Evolutionary conservation across 441 rosid genomes (phyloP).

Genomic region (Populus hybrid): DNA sequence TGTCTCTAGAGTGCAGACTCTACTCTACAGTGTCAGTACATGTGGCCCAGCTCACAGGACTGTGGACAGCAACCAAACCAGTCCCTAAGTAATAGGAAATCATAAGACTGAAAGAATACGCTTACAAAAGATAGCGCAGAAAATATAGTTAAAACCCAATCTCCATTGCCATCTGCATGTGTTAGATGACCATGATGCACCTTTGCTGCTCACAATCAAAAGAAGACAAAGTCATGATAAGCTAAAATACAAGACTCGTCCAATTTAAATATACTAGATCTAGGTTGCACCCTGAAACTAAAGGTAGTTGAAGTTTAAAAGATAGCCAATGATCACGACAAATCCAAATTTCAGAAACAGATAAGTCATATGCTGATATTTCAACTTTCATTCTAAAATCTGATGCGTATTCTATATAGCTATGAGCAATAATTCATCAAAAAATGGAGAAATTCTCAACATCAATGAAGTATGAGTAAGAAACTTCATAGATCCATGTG

Average conservation of each 20-base stretch:
- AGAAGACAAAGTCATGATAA: constrained; percentile 3
- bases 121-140: constrained; percentile 91
- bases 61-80: not conserved
- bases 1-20: not conserved
- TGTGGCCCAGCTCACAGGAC: not conserved
- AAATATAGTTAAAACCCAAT: constrained; percentile 95
- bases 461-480: not conserved
- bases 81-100: not conserved
- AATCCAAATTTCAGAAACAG: not conserved
- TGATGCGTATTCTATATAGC: not conserved
- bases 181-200: constrained; percentile 87
- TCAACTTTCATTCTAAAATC: not conserved
- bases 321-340: not conserved
- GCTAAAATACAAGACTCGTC: not conserved
- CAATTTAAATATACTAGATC: not conserved
- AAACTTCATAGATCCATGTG: not conserved
- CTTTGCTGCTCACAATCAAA: constrained; percentile 55
- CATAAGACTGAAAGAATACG: constrained; percentile 13
- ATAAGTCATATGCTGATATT: not conserved
- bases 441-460: not conserved
- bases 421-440: not conserved
- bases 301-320: not conserved
- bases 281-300: not conserved
- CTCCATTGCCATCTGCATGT: constrained; percentile 98
- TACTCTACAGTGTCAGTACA: not conserved